Conservation (phyloP, 139 green algal genomes). For the Auxenochlorella pyrenoidosa region DNA sequence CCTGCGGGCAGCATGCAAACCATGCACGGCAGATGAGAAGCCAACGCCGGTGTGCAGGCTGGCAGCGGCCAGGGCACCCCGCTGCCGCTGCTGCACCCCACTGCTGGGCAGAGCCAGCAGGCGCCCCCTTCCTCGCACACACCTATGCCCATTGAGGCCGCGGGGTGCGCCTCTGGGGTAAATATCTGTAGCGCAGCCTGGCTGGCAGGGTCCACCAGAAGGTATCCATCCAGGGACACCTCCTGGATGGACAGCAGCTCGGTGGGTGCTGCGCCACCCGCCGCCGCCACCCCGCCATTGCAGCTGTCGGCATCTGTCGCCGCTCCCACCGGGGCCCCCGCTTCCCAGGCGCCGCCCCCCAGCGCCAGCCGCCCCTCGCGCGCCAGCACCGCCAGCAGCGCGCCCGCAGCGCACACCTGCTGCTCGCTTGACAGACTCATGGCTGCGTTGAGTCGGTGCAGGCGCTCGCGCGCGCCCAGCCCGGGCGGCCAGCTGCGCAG, state of each 20-base stretch:
- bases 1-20: neutral
- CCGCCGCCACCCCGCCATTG: slow-evolving; percentile 22
- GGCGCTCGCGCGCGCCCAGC: slow-evolving; percentile 10
- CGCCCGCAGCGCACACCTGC: slow-evolving; percentile 64
- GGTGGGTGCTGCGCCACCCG: neutral
- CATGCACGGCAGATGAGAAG: neutral
- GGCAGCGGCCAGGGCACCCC: neutral
- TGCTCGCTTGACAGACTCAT: slow-evolving; percentile 38
- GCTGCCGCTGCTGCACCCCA: neutral
- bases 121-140: no score
- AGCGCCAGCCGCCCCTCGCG: slow-evolving; percentile 42
- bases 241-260: slow-evolving; percentile 38
- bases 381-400: slow-evolving; percentile 61
- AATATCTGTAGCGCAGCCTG: slow-evolving; percentile 79
- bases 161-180: slow-evolving; percentile 81
- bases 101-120: no score
- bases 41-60: neutral
- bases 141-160: slow-evolving; percentile 86
- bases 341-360: neutral
- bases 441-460: slow-evolving; percentile 44
- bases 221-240: slow-evolving; percentile 53
- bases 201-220: slow-evolving; percentile 66
- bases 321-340: neutral
- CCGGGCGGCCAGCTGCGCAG: slow-evolving; percentile 24
- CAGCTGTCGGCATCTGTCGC: neutral